These are phyloP conservation scores for Aschersonia sp. DNA, from an alignment of 2,329 filamentous ascomycete genomes.

Conservation along the genomic window DNA sequence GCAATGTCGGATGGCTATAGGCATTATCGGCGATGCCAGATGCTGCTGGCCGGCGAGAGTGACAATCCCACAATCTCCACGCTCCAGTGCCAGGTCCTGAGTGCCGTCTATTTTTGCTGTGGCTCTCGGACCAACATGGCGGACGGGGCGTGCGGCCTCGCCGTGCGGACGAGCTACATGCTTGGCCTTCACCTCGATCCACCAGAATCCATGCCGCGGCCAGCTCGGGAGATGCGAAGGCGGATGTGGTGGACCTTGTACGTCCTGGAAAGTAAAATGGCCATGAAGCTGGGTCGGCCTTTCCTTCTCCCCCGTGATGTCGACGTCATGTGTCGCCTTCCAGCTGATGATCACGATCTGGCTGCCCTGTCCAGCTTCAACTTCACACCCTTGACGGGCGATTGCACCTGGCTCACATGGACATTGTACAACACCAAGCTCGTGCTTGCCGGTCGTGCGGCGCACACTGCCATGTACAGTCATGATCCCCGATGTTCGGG, in stretches of 20 bases:
- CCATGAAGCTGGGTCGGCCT: slow-evolving; percentile 31
- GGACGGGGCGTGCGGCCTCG: slow-evolving; percentile 22
- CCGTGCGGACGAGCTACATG: slow-evolving; percentile 29
- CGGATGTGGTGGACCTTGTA: slow-evolving; percentile 39
- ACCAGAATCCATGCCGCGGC: slow-evolving; percentile 13
- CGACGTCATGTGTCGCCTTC: slow-evolving; percentile 19
- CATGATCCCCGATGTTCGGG: background rate
- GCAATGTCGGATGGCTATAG: slow-evolving; percentile 27
- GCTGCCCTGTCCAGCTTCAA: slow-evolving; percentile 6
- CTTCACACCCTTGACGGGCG: slow-evolving; percentile 5
- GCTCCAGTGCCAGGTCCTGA: slow-evolving; percentile 31
- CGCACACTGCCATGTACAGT: slow-evolving; percentile 8
- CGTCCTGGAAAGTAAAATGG: slow-evolving; percentile 29
- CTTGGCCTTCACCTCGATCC: slow-evolving; percentile 34
- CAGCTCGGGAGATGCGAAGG: slow-evolving; percentile 27
- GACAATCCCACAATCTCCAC: slow-evolving; percentile 32
- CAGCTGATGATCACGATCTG: slow-evolving; percentile 9
- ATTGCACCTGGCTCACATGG: slow-evolving; percentile 11
- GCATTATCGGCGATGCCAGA: slow-evolving; percentile 31
- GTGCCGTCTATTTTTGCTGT: slow-evolving; percentile 28
- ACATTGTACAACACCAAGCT: slow-evolving; percentile 6
- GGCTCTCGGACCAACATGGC: slow-evolving; percentile 34
- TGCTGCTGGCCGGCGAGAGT: slow-evolving; percentile 25
- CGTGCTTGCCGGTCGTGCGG: slow-evolving; percentile 6
- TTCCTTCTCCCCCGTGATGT: slow-evolving; percentile 16